These are phyloP conservation scores for Catunica adiposa DNA, from an alignment of 2,329 filamentous ascomycete genomes.

Conservation along the genomic window DNA sequence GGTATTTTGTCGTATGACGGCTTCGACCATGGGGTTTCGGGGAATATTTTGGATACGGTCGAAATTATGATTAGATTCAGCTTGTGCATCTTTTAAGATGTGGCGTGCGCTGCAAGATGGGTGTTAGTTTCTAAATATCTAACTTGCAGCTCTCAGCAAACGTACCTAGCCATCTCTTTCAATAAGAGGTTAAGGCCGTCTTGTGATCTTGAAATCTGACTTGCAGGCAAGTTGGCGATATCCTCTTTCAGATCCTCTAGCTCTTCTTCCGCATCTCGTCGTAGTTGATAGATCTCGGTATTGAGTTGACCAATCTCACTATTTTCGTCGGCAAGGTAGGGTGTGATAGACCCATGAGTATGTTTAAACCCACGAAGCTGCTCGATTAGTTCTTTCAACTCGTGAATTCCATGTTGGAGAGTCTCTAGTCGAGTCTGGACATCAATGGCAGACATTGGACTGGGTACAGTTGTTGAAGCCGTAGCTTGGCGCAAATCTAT, in stretches of 20 bases:
- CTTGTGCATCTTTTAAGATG: slow-evolving; percentile 9
- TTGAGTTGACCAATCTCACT: slow-evolving; percentile 29
- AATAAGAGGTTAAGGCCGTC: slow-evolving; percentile 50
- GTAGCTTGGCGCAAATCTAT: no score
- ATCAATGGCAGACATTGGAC: slow-evolving; percentile 39
- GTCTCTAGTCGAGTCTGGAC: slow-evolving; percentile 43
- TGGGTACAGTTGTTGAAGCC: neutral
- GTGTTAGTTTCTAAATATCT: neutral
- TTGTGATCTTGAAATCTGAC: slow-evolving; percentile 39
- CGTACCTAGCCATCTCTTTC: slow-evolving; percentile 55
- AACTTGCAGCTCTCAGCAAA: neutral
- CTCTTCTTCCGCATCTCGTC: slow-evolving; percentile 69
- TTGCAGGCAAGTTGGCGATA: slow-evolving; percentile 45
- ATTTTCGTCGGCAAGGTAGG: slow-evolving; percentile 31
- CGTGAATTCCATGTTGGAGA: slow-evolving; percentile 43
- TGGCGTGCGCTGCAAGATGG: neutral
- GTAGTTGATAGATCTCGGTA: slow-evolving; percentile 58
- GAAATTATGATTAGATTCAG: neutral
- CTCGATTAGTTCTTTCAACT: slow-evolving; percentile 42
- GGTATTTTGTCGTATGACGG: slow-evolving; percentile 54
- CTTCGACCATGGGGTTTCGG: slow-evolving; percentile 51
- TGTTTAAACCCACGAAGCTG: slow-evolving; percentile 42
- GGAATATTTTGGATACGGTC: neutral
- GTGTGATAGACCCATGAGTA: slow-evolving; percentile 39
- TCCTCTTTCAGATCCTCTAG: slow-evolving; percentile 68